Evolutionary conservation across 2,329 filamentous ascomycete genomes (phyloP).

Genomic region (Epichloe glyceriae): DNA sequence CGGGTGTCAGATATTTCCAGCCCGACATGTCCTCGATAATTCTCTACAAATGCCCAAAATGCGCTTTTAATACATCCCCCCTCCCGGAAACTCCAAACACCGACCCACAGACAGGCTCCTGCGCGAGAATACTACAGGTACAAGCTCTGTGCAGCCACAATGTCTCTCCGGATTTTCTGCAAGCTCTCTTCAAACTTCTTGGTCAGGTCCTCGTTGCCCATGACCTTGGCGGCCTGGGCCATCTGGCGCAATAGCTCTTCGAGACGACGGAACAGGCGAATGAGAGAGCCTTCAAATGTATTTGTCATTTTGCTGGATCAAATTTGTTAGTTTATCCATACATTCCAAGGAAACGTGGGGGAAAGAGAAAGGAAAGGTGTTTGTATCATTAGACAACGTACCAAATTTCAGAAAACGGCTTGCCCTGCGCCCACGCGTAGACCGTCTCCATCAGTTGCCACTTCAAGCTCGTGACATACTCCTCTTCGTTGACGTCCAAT

Average conservation of each 20-base stretch:
- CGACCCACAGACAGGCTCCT: background rate
- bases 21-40: background rate
- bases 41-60: background rate
- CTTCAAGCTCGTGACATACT: constrained; percentile 82
- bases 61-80: background rate
- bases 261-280: constrained; percentile 86
- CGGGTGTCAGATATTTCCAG: too few species aligned
- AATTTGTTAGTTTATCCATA: background rate
- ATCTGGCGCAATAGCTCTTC: constrained; percentile 93
- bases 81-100: constrained; percentile 3
- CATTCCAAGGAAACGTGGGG: background rate
- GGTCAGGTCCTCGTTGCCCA: constrained; percentile 91
- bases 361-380: too few species aligned
- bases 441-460: constrained; percentile 97
- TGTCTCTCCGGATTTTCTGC: constrained; percentile 77
- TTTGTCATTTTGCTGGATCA: constrained; percentile 86
- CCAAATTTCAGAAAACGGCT: constrained; percentile 89
- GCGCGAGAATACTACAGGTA: constrained; percentile 52
- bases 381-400: constrained; percentile 35
- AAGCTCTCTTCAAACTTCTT: constrained; percentile 83
- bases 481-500: constrained; percentile 84
- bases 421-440: constrained; percentile 79
- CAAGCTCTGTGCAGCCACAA: constrained; percentile 87
- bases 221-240: constrained; percentile 90
- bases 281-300: constrained; percentile 91